These are phyloP conservation scores for Apiospora koreana DNA, from an alignment of 2,329 filamentous ascomycete species.

Conservation along the genomic window DNA sequence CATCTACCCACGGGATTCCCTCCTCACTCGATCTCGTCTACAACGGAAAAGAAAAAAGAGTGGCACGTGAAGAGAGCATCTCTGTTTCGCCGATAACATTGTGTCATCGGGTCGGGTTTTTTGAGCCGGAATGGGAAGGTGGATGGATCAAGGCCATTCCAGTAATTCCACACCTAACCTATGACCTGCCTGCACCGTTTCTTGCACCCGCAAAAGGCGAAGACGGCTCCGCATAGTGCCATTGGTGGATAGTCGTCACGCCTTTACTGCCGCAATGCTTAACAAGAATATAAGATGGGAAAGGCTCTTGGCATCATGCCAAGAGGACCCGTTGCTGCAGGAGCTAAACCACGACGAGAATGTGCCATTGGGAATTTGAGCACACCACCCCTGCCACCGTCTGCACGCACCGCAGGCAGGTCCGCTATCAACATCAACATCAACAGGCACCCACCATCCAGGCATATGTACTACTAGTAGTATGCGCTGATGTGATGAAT, in stretches of 20 bases:
- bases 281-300: neutral
- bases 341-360: constrained; percentile 33
- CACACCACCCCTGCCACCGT: constrained; percentile 14
- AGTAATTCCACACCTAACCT: no score
- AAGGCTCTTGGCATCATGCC: neutral
- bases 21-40: neutral
- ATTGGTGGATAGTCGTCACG: no score
- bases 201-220: no score
- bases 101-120: neutral
- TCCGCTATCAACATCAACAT: no score
- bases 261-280: neutral
- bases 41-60: neutral
- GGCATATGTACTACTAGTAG: no score
- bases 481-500: no score
- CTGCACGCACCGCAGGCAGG: constrained; percentile 7
- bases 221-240: no score
- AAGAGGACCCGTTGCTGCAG: neutral
- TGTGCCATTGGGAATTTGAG: constrained; percentile 29
- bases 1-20: neutral
- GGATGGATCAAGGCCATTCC: neutral
- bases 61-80: neutral
- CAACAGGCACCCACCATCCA: no score
- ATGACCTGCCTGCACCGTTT: no score
- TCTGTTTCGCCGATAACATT: neutral
- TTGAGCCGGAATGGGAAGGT: neutral